A percentile compares a stretch with the other conserved stretches of the same genome.
phyloP scores from a whole-genome alignment of 306 rosid species.

The Sicyos edulis region DNA sequence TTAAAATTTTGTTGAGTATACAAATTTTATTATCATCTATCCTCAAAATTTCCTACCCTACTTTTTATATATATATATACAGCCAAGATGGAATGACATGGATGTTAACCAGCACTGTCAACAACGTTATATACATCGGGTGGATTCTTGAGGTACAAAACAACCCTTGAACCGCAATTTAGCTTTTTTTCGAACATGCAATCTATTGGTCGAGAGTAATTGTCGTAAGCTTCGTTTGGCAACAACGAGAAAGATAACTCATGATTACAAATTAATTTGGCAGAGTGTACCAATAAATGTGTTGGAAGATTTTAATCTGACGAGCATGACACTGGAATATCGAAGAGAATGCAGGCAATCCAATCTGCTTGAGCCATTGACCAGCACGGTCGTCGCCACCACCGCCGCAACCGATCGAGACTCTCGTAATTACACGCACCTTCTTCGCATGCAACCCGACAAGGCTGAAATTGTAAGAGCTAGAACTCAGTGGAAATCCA shows the following conservation, averaged over 20 bases:
- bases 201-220: too few species aligned
- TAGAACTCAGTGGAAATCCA: constrained; percentile 65
- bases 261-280: background rate
- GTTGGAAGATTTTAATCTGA: constrained; percentile 46
- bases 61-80: too few species aligned
- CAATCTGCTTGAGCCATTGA: constrained; percentile 65
- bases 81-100: constrained; percentile 99
- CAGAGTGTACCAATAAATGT: constrained; percentile 79
- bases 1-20: too few species aligned
- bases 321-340: constrained; percentile 77
- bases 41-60: too few species aligned
- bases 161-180: too few species aligned
- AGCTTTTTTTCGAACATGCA: too few species aligned
- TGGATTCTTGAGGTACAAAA: constrained; percentile 82
- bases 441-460: constrained; percentile 63
- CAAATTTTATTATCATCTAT: too few species aligned
- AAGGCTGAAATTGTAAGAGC: constrained; percentile 70
- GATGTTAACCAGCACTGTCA: constrained; percentile 94
- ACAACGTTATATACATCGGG: constrained; percentile 91
- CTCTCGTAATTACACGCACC: constrained; percentile 49
- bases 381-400: constrained; percentile 36
- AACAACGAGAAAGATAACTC: too few species aligned
- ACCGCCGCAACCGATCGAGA: constrained; percentile 24
- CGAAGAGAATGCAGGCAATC: constrained; percentile 77
- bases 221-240: too few species aligned